Conservation (phyloP, 2,329 filamentous ascomycete genomes). For the Pseudogymnoascus sp. region DNA sequence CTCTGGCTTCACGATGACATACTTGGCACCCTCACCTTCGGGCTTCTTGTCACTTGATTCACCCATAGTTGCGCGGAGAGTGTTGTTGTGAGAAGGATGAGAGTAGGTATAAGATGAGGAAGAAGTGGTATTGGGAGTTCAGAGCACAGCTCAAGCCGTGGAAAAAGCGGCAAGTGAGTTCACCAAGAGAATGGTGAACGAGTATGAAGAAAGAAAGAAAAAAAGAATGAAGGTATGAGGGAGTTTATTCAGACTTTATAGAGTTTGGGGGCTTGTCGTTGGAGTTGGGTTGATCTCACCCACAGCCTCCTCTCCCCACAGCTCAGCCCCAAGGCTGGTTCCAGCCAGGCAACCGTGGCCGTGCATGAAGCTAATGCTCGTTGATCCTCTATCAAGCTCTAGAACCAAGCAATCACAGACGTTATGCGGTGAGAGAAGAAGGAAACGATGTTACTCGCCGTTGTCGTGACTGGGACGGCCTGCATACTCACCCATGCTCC, state of each 20-base stretch:
- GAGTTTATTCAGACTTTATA: background rate
- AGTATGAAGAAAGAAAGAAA: background rate
- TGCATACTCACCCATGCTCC: background rate
- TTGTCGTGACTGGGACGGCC: background rate
- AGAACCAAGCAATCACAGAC: background rate
- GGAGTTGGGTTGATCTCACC: background rate
- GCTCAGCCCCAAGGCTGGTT: slow-evolving; percentile 4
- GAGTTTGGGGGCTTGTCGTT: background rate
- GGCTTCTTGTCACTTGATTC: background rate
- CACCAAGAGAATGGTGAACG: background rate
- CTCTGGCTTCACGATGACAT: slow-evolving; percentile 18
- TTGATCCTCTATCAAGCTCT: background rate
- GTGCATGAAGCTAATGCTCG: background rate
- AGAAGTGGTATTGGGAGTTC: background rate
- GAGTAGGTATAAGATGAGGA: background rate
- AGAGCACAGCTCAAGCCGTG: slow-evolving; percentile 3
- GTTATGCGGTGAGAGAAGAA: background rate
- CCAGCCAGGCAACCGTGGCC: slow-evolving; percentile 4
- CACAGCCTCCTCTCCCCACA: slow-evolving; percentile 3
- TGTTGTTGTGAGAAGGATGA: background rate
- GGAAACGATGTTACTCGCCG: background rate
- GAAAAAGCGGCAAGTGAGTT: background rate
- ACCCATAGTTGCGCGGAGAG: slow-evolving; percentile 12
- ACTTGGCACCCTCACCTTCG: slow-evolving; percentile 15
- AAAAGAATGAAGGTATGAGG: background rate